phyloP scores from a whole-genome alignment of 192 early-diverging fungal species.

The Coemansia aciculifera region DNA sequence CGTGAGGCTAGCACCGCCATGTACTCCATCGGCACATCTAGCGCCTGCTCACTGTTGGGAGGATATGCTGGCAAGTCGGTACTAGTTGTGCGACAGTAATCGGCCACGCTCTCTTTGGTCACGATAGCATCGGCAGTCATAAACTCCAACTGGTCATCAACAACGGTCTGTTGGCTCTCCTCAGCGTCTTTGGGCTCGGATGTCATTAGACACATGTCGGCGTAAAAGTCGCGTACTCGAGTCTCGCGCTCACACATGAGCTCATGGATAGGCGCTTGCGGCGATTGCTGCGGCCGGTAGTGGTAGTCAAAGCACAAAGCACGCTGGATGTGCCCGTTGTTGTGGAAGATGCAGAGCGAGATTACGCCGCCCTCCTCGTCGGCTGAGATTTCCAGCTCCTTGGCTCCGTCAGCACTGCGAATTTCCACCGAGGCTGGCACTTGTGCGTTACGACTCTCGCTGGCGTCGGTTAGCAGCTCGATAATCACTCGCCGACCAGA shows the following conservation, averaged over 20 bases:
- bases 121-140: background rate
- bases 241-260: slow-evolving; percentile 65
- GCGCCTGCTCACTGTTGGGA: slow-evolving; percentile 64
- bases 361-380: slow-evolving; percentile 26
- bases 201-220: slow-evolving; percentile 70
- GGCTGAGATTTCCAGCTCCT: slow-evolving; percentile 16
- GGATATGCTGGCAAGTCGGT: slow-evolving; percentile 63
- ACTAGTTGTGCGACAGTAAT: slow-evolving; percentile 73
- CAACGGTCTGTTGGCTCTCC: background rate
- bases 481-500: slow-evolving; percentile 54
- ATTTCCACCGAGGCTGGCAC: slow-evolving; percentile 4
- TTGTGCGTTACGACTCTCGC: background rate
- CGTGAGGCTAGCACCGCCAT: slow-evolving; percentile 83
- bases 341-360: slow-evolving; percentile 56
- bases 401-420: background rate
- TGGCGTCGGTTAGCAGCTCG: background rate
- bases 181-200: background rate
- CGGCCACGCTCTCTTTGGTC: slow-evolving; percentile 80
- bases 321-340: slow-evolving; percentile 50
- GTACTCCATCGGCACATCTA: slow-evolving; percentile 61
- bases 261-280: slow-evolving; percentile 79
- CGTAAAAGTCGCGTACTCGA: slow-evolving; percentile 86
- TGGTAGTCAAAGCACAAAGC: slow-evolving; percentile 72
- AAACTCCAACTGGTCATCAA: slow-evolving; percentile 11
- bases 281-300: slow-evolving; percentile 68